Conservation (phyloP, 1,139 yeast species). For the Pneumocystis jirovecii region DNA sequence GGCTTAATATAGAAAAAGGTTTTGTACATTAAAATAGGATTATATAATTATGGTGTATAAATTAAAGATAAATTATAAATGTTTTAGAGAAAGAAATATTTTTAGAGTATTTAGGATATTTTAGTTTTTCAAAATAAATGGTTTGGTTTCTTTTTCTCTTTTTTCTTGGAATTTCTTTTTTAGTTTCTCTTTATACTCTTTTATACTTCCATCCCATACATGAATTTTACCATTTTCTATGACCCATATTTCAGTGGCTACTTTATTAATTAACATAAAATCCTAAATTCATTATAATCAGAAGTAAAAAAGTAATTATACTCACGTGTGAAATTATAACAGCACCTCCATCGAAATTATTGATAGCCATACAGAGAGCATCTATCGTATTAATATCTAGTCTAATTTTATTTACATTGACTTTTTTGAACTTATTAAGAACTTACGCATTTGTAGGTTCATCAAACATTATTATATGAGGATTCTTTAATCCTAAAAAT, state of each 20-base stretch:
- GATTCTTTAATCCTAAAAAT: constrained; percentile 80
- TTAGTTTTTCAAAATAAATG: neutral
- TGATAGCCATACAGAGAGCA: constrained; percentile 91
- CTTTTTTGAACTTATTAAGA: neutral
- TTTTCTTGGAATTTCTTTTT: constrained; percentile 6
- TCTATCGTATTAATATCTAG: constrained; percentile 96
- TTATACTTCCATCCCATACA: constrained; percentile 12
- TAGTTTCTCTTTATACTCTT: constrained; percentile 13
- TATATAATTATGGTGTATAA: neutral
- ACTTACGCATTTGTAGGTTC: constrained; percentile 92
- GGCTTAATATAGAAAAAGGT: neutral
- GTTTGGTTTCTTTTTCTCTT: constrained; percentile 4
- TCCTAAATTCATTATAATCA: constrained; percentile 28
- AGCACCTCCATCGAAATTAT: constrained; percentile 92
- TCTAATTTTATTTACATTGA: neutral
- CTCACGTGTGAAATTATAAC: constrained; percentile 77
- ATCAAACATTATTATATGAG: constrained; percentile 87
- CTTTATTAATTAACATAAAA: constrained; percentile 92
- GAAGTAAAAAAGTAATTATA: neutral
- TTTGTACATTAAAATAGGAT: no score
- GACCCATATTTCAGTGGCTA: constrained; percentile 57
- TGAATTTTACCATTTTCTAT: constrained; percentile 9
- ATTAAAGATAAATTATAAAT: neutral
- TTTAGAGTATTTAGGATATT: neutral
- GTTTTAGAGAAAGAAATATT: neutral